Base-by-base conservation (phyloP, 1,284 basidiomycete genomes). In the Chondrostereum purpureum region DNA sequence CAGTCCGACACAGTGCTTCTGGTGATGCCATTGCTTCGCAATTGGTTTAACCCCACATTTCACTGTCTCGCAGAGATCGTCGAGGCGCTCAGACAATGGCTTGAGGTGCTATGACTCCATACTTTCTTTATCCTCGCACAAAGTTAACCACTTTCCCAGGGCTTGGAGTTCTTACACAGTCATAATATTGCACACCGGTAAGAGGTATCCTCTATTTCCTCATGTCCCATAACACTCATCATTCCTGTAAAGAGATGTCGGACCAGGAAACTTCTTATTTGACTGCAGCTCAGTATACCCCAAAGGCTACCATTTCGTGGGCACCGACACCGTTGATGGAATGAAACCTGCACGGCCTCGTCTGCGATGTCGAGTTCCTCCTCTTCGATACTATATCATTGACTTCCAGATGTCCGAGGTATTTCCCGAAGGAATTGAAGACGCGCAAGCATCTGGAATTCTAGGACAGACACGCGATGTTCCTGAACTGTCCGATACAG, bases 51-150 rank as follows among this genome's bases (percentile, higher is more conserved):
- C 22, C 50, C 50, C 10, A 24, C 38, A 10, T 52, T 52, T 38
- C 48, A 52, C 20, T 46, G 44, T 14, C 17, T 50, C 19, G 48
- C 42, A 1, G 50, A 52, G 42, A 34, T 40, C 20, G 41, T 49
- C 6, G 43, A 43, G 12, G 44, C 42, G 18, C 33, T 51, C 20
- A 5, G 41, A 22, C 50, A 50, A 17, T 24, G 42, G 5, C 41
- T 50, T 34, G 48, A 50, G 48, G 48, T 50, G 39, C 19, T 3
- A 37, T n/a, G n/a, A n/a, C n/a, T n/a, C n/a, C n/a, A n/a, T n/a
- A n/a, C n/a, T n/a, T n/a, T n/a, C n/a, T n/a, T 31, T 31, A 8
- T 31, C 27, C 27, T 8, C 8, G 10, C 36, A 8, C 36, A 38
- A 16, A 38, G 36, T 8, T n/a, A 10, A 19, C 16, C 18, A 38